These are phyloP conservation scores for Collybia sordida DNA, from an alignment of 768 basidiomycete species.

Conservation along the genomic window DNA sequence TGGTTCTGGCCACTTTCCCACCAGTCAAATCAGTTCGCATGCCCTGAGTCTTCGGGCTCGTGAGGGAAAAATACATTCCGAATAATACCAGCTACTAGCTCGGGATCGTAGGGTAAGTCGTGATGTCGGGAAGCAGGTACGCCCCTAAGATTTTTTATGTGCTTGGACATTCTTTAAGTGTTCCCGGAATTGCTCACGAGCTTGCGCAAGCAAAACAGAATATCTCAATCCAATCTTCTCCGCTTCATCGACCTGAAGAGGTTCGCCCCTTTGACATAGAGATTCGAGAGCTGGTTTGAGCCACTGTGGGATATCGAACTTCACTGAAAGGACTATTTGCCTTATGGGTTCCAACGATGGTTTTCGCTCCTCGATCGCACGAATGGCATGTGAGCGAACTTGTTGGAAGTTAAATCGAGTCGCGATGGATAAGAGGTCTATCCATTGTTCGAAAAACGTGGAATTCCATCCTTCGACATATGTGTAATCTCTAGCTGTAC, in stretches of 20 bases:
- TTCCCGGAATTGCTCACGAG: slow-evolving; percentile 7
- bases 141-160: too few species aligned
- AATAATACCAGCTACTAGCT: too few species aligned
- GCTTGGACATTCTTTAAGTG: too few species aligned
- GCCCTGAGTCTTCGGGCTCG: too few species aligned
- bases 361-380: slow-evolving; percentile 19
- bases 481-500: neutral
- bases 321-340: slow-evolving; percentile 35
- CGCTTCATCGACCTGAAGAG: slow-evolving; percentile 28
- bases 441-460: slow-evolving; percentile 26
- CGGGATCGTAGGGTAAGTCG: too few species aligned
- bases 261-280: slow-evolving; percentile 30
- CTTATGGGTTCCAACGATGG: slow-evolving; percentile 27
- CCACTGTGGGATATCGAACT: slow-evolving; percentile 38
- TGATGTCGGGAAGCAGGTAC: too few species aligned
- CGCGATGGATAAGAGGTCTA: slow-evolving; percentile 39
- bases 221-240: slow-evolving; percentile 26
- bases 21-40: too few species aligned
- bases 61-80: too few species aligned
- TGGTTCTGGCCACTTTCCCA: too few species aligned
- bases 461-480: slow-evolving; percentile 9
- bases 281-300: slow-evolving; percentile 34
- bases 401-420: slow-evolving; percentile 35
- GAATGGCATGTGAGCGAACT: slow-evolving; percentile 33
- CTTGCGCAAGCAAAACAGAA: neutral